A percentile compares a stretch with the other conserved stretches of the same genome.
phyloP scores from a whole-genome alignment of 176 grass and related monocot species.

The Elymus sibiricus region DNA sequence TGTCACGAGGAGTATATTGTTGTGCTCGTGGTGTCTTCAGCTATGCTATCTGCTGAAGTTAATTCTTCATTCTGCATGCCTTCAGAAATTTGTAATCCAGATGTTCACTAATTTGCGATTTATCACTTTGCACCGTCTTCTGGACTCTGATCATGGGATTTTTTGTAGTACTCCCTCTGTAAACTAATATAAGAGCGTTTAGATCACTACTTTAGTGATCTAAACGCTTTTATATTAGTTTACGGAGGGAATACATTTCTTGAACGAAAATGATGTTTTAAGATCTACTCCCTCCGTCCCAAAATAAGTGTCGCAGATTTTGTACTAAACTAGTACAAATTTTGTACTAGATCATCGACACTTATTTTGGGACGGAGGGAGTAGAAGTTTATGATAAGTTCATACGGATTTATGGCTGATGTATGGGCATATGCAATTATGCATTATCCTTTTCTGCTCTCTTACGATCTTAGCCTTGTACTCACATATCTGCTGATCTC shows the following conservation, averaged over 20 bases:
- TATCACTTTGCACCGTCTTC: neutral
- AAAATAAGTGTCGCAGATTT: too few relatives aligned
- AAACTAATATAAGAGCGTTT: too few relatives aligned
- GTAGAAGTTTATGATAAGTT: neutral
- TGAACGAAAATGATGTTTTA: neutral
- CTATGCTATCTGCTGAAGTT: neutral
- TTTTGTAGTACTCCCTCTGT: too few relatives aligned
- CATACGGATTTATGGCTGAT: neutral
- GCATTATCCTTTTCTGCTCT: neutral
- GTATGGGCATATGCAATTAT: neutral
- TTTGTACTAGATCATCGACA: too few relatives aligned
- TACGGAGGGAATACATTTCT: too few relatives aligned
- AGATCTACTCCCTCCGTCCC: too few relatives aligned
- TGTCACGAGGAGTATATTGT: neutral
- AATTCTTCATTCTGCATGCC: neutral
- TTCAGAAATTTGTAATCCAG: neutral
- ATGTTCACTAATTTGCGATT: neutral
- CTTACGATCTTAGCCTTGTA: neutral
- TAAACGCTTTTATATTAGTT: too few relatives aligned
- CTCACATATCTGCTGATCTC: slow-evolving; percentile 14
- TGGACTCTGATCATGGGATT: neutral
- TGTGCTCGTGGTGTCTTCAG: neutral
- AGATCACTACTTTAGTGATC: too few relatives aligned
- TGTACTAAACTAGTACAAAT: too few relatives aligned
- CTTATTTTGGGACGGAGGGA: too few relatives aligned